Base-by-base conservation (phyloP, 495 filamentous ascomycete genomes). In the Xylaria curta region DNA sequence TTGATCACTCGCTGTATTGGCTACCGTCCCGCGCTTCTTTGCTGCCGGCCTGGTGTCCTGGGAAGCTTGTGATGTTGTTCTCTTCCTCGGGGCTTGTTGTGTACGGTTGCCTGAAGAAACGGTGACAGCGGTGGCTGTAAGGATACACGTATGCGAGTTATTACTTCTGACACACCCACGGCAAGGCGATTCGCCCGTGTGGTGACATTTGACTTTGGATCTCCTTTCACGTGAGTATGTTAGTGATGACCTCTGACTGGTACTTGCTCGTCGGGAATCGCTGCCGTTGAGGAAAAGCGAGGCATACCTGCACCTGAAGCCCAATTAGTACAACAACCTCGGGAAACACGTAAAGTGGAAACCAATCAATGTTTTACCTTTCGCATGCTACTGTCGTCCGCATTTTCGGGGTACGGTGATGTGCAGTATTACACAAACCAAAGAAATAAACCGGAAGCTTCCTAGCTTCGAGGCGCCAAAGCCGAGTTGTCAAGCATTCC, bases 361-460 rank as follows among this genome's bases (percentile, higher is more conserved):
- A 31, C 47, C 31, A 36, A 40, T 40, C 19, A 36, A 40, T 40
- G 17, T 24, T 13, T 61, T 69, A 69, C 66, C 66, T 44, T 28
- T 69, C 66, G 24, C 66, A 69, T 12, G 66, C 66, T 47, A 69
- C 54, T 26, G 66, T 49, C 36, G 66, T 69, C 66, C 66, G 66
- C 66, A 69, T 69, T 44, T 67, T 26, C 31, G 28, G 10, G 51
- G 17, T 56, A 31, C 3, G 13, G 28, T 17, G 26, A 31, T 56
- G 26, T 31, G 28, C 9, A 13, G 26, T 28, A 13, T 56, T 26
- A 56, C 53, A 4, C 26, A 36, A 24, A 26, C 6, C 33, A n/a
- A 67, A n/a, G 47, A 24, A 42, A 42, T 67, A 49, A 54, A 54
- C 24, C 40, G 47, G 21, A 54, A 19, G 49, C 31, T 2, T 64